phyloP scores from a whole-genome alignment of 1,284 basidiomycete species.

The Sphaerobolus stellatus region DNA sequence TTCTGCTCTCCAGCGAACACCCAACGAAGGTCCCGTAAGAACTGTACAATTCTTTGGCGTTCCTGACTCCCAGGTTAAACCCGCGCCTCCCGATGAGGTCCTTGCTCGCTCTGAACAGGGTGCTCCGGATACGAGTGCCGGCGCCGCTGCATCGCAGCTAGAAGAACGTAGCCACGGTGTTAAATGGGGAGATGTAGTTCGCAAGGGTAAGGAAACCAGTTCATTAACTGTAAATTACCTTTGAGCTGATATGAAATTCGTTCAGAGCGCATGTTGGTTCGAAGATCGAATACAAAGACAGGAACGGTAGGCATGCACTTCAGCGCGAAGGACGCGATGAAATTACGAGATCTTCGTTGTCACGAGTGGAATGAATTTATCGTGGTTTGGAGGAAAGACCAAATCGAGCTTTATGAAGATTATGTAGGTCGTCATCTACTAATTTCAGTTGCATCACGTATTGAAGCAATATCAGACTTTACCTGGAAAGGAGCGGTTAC shows the following conservation, averaged over 20 bases:
- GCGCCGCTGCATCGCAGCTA: conserved; percentile 39
- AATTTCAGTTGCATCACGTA: conserved; percentile 14
- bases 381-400: conserved; percentile 73
- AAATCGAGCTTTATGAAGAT: conserved; percentile 77
- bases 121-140: conserved; percentile 60
- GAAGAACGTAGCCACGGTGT: background rate
- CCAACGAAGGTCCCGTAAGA: conserved; percentile 18
- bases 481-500: conserved; percentile 60
- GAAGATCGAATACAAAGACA: conserved; percentile 60
- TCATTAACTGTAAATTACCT: background rate
- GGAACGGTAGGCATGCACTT: conserved; percentile 55
- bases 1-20: conserved; percentile 1
- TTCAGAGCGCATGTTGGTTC: conserved; percentile 82
- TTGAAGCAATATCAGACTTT: conserved; percentile 43
- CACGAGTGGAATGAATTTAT: conserved; percentile 77
- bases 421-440: conserved; percentile 49
- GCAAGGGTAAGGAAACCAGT: conserved; percentile 1
- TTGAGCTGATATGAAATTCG: background rate
- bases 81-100: conserved; percentile 58
- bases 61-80: conserved; percentile 22
- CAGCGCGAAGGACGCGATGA: conserved; percentile 66
- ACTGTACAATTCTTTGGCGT: conserved; percentile 33
- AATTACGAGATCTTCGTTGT: conserved; percentile 58
- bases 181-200: conserved; percentile 8
- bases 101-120: conserved; percentile 52